Evolutionary conservation across 2,329 filamentous ascomycete species (phyloP).

Genomic region (Colletotrichum tofieldiae): DNA sequence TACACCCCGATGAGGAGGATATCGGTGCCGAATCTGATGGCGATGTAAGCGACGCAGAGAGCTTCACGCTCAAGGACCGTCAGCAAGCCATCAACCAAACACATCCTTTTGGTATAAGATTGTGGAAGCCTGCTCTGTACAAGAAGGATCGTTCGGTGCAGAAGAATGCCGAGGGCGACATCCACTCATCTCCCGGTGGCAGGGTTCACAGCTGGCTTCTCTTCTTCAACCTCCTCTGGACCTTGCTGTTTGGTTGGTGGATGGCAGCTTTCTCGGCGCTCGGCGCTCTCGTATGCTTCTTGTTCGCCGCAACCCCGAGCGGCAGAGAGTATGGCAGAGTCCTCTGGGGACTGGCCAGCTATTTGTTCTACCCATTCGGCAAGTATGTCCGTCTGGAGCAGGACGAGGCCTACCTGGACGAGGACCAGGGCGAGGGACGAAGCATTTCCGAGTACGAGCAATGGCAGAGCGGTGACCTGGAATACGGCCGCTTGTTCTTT

Average conservation of each 20-base stretch:
- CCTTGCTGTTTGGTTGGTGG: conserved; percentile 96
- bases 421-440: conserved; percentile 94
- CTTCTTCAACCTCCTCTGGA: conserved; percentile 93
- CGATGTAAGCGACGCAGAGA: conserved; percentile 91
- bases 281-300: conserved; percentile 83
- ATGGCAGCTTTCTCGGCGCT: conserved; percentile 82
- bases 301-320: conserved; percentile 84
- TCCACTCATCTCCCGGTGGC: conserved; percentile 93
- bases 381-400: conserved; percentile 95
- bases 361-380: conserved; percentile 96
- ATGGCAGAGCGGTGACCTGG: conserved; percentile 97
- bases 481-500: conserved; percentile 96
- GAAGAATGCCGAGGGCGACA: conserved; percentile 95
- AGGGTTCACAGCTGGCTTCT: conserved; percentile 88
- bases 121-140: conserved; percentile 99
- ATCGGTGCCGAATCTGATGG: conserved; percentile 76
- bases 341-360: conserved; percentile 86
- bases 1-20: conserved; percentile 55
- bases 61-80: conserved; percentile 96
- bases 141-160: conserved; percentile 98
- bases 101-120: conserved; percentile 97
- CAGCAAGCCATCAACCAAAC: conserved; percentile 99
- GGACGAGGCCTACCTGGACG: conserved; percentile 93
- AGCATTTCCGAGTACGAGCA: conserved; percentile 99
- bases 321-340: conserved; percentile 89